These are phyloP conservation scores for Amylostereum areolatum DNA, from an alignment of 1,284 basidiomycete genomes.

Conservation along the genomic window DNA sequence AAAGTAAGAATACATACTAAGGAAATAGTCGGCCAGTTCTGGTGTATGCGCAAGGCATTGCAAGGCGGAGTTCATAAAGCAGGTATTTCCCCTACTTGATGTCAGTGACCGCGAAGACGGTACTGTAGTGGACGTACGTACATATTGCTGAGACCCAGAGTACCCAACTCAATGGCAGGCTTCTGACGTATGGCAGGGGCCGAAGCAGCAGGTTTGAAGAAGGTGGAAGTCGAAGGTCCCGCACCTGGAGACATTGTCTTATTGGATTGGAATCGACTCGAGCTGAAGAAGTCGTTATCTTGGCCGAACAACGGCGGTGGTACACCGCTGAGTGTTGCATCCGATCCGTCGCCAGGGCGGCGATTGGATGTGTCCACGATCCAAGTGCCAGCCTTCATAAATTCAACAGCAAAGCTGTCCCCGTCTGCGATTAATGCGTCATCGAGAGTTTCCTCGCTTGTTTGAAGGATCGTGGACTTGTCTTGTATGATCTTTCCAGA, in stretches of 20 bases:
- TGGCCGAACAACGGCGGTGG: slow-evolving; percentile 50
- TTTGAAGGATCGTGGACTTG: slow-evolving; percentile 32
- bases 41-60: slow-evolving; percentile 93
- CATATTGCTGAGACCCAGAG: slow-evolving; percentile 85
- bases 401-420: slow-evolving; percentile 65
- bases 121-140: slow-evolving; percentile 28
- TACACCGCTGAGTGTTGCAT: slow-evolving; percentile 7
- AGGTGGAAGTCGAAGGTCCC: slow-evolving; percentile 33
- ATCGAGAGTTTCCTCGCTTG: slow-evolving; percentile 41
- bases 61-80: slow-evolving; percentile 96
- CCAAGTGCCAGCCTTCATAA: slow-evolving; percentile 50
- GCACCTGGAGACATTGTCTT: slow-evolving; percentile 18
- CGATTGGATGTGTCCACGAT: slow-evolving; percentile 25
- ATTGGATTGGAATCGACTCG: slow-evolving; percentile 14
- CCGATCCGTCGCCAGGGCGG: slow-evolving; percentile 6
- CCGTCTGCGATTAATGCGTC: slow-evolving; percentile 52
- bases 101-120: slow-evolving; percentile 19
- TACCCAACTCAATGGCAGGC: slow-evolving; percentile 49
- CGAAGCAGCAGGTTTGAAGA: slow-evolving; percentile 18
- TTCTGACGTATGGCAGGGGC: slow-evolving; percentile 19
- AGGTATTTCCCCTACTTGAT: slow-evolving; percentile 81
- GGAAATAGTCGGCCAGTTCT: slow-evolving; percentile 90
- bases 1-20: slow-evolving; percentile 48
- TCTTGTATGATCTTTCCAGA: slow-evolving; percentile 30
- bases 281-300: slow-evolving; percentile 52